Conservation (phyloP, 305 asterid species). For the Withania somnifera region DNA sequence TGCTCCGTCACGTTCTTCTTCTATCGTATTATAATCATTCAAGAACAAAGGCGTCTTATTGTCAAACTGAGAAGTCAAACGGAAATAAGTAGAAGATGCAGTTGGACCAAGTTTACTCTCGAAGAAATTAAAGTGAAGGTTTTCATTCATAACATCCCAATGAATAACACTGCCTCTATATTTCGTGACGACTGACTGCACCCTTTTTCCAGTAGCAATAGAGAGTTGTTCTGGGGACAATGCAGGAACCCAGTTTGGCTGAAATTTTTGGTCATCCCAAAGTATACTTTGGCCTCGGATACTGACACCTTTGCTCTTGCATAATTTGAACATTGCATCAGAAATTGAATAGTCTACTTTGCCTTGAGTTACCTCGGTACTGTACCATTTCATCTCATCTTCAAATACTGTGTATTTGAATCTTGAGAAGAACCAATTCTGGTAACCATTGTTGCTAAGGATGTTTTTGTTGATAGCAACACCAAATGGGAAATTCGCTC, state of each 20-base stretch:
- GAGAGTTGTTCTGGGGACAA: conserved; percentile 23
- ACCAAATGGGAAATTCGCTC: conserved; percentile 39
- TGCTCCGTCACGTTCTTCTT: conserved; percentile 15
- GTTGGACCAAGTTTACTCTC: conserved; percentile 31
- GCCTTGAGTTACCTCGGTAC: conserved; percentile 17
- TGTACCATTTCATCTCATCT: conserved; percentile 58
- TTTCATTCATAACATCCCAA: conserved; percentile 77
- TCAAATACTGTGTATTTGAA: conserved; percentile 53
- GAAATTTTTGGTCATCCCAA: conserved; percentile 40
- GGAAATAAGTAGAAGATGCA: conserved; percentile 18
- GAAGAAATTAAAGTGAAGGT: conserved; percentile 33
- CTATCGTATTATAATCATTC: conserved; percentile 57
- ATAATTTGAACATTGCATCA: conserved; percentile 14
- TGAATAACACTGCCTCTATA: conserved; percentile 41
- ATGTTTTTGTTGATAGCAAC: conserved; percentile 37
- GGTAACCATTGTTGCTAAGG: conserved; percentile 26
- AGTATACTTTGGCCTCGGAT: conserved; percentile 62
- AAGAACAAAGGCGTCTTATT: conserved; percentile 31
- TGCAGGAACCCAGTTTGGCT: conserved; percentile 31
- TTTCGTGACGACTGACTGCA: conserved; percentile 18
- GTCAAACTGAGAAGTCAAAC: conserved; percentile 13
- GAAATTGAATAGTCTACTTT: conserved; percentile 22
- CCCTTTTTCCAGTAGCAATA: conserved; percentile 17
- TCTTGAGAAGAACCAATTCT: conserved; percentile 42
- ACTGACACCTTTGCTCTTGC: conserved; percentile 12